Conservation (phyloP, 2,329 filamentous ascomycete species). For the Fusarium denticulatum region DNA sequence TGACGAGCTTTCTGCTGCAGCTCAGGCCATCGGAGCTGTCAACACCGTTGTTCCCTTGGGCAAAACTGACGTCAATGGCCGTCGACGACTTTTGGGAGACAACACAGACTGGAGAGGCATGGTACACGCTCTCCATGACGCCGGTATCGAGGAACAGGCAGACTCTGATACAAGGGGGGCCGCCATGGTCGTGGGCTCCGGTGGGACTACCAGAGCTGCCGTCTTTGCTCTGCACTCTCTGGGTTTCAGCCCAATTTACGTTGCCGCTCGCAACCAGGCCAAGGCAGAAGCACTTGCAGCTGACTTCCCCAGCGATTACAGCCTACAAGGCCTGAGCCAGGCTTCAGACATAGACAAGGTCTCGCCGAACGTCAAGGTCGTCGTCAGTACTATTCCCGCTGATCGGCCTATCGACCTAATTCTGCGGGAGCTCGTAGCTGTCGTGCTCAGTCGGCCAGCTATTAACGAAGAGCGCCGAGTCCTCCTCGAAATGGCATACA, state of each 20-base stretch:
- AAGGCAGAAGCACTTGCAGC: slow-evolving; percentile 75
- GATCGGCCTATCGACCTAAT: slow-evolving; percentile 81
- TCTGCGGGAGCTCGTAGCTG: slow-evolving; percentile 72
- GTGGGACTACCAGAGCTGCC: slow-evolving; percentile 90
- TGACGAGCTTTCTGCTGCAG: slow-evolving; percentile 82
- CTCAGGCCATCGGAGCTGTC: slow-evolving; percentile 86
- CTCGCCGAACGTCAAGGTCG: slow-evolving; percentile 68
- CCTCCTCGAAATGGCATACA: slow-evolving; percentile 96
- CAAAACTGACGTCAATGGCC: slow-evolving; percentile 50
- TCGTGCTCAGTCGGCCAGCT: slow-evolving; percentile 57
- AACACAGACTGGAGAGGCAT: slow-evolving; percentile 98
- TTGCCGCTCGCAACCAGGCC: slow-evolving; percentile 78
- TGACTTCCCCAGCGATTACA: slow-evolving; percentile 79
- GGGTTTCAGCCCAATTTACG: slow-evolving; percentile 85
- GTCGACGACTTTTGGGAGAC: slow-evolving; percentile 75
- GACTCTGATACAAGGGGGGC: slow-evolving; percentile 67
- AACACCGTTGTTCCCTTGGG: slow-evolving; percentile 84
- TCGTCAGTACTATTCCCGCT: slow-evolving; percentile 91
- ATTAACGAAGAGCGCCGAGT: slow-evolving; percentile 60
- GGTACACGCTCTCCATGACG: slow-evolving; percentile 77
- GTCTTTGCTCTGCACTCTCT: slow-evolving; percentile 88
- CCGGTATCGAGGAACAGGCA: slow-evolving; percentile 63
- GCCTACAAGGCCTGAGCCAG: slow-evolving; percentile 70
- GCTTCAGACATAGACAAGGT: slow-evolving; percentile 58
- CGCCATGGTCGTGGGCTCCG: slow-evolving; percentile 87